phyloP scores from a whole-genome alignment of 208 protist genomes.

The Crithidia brevicula region DNA sequence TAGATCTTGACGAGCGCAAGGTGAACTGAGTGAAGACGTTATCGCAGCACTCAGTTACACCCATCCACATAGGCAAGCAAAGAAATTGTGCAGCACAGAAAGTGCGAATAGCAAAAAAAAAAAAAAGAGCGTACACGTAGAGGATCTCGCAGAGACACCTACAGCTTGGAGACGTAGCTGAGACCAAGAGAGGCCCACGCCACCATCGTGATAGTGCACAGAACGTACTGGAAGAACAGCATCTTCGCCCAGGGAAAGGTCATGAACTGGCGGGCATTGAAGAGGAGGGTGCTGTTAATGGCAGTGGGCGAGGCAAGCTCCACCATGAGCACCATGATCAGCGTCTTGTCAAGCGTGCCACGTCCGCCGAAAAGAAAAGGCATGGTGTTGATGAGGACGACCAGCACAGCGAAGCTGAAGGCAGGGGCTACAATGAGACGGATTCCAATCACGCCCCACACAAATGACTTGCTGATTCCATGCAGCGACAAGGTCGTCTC shows the following conservation, averaged over 20 bases:
- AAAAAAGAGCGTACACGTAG: background rate
- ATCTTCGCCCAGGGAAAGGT: conserved; percentile 71
- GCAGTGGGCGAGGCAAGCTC: conserved; percentile 75
- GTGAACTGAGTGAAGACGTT: too few species aligned
- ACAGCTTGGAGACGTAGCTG: conserved; percentile 34
- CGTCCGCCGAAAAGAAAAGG: conserved; percentile 65
- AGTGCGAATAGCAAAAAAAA: background rate
- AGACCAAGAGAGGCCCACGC: conserved; percentile 66
- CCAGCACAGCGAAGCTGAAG: conserved; percentile 51
- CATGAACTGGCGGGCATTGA: conserved; percentile 70
- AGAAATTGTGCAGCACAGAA: background rate
- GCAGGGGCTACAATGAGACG: conserved; percentile 67
- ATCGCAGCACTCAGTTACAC: too few species aligned
- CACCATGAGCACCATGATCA: conserved; percentile 76
- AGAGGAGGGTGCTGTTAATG: conserved; percentile 79
- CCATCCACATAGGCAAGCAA: too few species aligned
- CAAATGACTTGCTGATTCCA: conserved; percentile 52
- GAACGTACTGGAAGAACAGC: conserved; percentile 82
- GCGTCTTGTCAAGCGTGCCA: conserved; percentile 45
- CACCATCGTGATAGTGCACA: conserved; percentile 60
- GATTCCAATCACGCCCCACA: conserved; percentile 62
- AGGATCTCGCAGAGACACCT: too few species aligned
- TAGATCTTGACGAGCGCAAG: too few species aligned
- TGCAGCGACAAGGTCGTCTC: conserved; percentile 39
- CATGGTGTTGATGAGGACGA: conserved; percentile 38